Evolutionary conservation across 768 basidiomycete genomes (phyloP).

Genomic region (Pilatotrama ljubarskyi): DNA sequence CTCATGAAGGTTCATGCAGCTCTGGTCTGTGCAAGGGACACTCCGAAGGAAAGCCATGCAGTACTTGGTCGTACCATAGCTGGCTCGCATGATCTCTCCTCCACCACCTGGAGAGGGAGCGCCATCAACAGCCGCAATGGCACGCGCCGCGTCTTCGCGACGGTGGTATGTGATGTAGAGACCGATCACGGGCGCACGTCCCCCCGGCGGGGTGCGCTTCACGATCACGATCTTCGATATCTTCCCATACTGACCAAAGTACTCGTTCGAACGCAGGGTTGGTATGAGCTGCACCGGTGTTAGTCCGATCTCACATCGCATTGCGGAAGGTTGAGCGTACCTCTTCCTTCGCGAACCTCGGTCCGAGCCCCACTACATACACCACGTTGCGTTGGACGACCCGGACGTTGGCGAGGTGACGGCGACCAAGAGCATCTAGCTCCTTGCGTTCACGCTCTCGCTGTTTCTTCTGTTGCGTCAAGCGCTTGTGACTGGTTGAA

Average conservation of each 20-base stretch:
- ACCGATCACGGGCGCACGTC: slow-evolving; percentile 77
- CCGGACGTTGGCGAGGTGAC: slow-evolving; percentile 88
- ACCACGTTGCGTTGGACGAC: slow-evolving; percentile 97
- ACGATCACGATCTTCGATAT: slow-evolving; percentile 93
- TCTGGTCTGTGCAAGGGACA: slow-evolving; percentile 78
- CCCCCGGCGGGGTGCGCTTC: slow-evolving; percentile 80
- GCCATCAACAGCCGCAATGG: slow-evolving; percentile 92
- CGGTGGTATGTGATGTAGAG: slow-evolving; percentile 95
- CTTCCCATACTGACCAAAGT: slow-evolving; percentile 98
- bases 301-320: slow-evolving; percentile 14
- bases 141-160: slow-evolving; percentile 91
- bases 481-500: slow-evolving; percentile 80
- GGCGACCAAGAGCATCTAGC: slow-evolving; percentile 79
- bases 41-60: slow-evolving; percentile 95
- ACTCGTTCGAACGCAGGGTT: slow-evolving; percentile 90
- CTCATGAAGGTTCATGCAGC: slow-evolving; percentile 94
- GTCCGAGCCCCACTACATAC: slow-evolving; percentile 94
- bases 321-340: slow-evolving; percentile 46
- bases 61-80: slow-evolving; percentile 96
- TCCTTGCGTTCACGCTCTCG: slow-evolving; percentile 96
- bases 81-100: slow-evolving; percentile 87
- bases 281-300: slow-evolving; percentile 65
- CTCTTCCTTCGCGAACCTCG: slow-evolving; percentile 94
- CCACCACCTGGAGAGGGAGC: slow-evolving; percentile 87
- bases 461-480: slow-evolving; percentile 94